phyloP scores from a whole-genome alignment of 2,329 filamentous ascomycete species.

The Trichoderma atroviride region DNA sequence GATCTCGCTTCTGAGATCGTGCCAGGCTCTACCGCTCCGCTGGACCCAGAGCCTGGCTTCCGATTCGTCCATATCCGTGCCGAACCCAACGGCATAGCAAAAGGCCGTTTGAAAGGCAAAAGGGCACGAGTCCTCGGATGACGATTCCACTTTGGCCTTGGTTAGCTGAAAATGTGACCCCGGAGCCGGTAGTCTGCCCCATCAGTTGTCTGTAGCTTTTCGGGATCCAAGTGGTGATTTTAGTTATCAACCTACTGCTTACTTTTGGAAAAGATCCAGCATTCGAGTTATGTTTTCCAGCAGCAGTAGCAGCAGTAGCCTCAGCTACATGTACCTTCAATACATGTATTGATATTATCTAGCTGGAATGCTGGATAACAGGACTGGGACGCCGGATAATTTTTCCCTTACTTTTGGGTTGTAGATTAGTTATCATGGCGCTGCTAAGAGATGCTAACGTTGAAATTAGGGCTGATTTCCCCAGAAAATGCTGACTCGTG shows the following conservation, averaged over 20 bases:
- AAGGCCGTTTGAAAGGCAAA: background rate
- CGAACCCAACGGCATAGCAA: background rate
- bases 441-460: background rate
- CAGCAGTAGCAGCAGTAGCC: no score
- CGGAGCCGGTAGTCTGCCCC: background rate
- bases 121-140: background rate
- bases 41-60: background rate
- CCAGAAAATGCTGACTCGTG: background rate
- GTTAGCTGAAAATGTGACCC: background rate
- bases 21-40: background rate
- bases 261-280: background rate
- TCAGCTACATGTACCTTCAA: no score
- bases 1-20: constrained; percentile 3
- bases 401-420: background rate
- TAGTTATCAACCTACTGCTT: background rate
- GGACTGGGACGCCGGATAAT: no score
- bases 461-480: background rate
- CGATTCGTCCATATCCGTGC: background rate
- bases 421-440: background rate
- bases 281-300: no score
- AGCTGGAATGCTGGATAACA: no score
- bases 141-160: background rate
- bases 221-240: background rate
- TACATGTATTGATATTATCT: no score
- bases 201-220: background rate